phyloP scores from a whole-genome alignment of 208 protist genomes.

The Naegleria gruberi region DNA sequence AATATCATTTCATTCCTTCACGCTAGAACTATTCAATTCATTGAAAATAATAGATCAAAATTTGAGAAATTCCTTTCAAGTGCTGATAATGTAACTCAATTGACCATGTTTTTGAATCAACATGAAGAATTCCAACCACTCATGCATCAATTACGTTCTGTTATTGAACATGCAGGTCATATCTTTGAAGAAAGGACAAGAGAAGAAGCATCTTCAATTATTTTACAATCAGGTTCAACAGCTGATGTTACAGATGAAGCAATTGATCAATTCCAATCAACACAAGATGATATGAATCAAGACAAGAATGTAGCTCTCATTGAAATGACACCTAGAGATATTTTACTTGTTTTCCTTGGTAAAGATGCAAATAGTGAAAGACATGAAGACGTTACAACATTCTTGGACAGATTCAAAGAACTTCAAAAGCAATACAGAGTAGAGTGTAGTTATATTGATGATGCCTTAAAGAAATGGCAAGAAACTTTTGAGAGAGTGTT shows the following conservation, averaged over 20 bases:
- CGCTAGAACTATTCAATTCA: background rate
- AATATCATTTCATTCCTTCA: background rate
- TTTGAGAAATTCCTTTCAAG: background rate
- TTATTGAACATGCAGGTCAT: background rate
- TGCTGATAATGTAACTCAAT: background rate
- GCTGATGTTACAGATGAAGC: background rate
- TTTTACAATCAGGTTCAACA: background rate
- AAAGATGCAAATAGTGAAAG: background rate
- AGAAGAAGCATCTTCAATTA: background rate
- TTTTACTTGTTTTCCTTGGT: constrained; percentile 2
- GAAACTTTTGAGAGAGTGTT: background rate
- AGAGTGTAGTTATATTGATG: background rate
- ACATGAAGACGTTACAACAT: background rate
- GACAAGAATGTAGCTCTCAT: background rate
- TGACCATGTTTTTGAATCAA: background rate
- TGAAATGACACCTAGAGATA: constrained; percentile 3
- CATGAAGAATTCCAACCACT: background rate
- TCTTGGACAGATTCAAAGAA: background rate
- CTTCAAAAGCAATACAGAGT: background rate
- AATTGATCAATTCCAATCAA: background rate
- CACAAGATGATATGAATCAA: background rate
- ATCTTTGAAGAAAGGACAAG: background rate
- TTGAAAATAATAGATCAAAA: background rate
- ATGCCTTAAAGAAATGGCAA: background rate
- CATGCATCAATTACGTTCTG: background rate